These are phyloP conservation scores for Phytophthora pluvialis DNA, from an alignment of 352 stramenopile genomes.

Conservation along the genomic window DNA sequence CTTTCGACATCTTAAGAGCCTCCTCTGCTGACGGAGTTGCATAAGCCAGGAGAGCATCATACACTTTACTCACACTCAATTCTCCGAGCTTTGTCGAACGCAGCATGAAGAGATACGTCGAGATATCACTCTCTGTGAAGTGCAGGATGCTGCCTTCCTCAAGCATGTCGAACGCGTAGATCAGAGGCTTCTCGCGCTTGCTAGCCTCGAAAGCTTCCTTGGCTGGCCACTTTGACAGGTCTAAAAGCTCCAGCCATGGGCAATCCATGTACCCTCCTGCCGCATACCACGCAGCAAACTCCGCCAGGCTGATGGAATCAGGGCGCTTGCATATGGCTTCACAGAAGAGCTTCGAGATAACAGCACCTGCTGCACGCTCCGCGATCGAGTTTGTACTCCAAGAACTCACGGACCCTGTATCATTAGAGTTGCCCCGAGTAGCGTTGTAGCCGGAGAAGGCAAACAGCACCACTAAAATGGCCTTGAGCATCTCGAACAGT, in stretches of 20 bases:
- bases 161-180: conserved; percentile 87
- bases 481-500: conserved; percentile 86
- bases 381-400: conserved; percentile 86
- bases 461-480: conserved; percentile 82
- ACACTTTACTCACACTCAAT: conserved; percentile 78
- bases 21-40: conserved; percentile 78
- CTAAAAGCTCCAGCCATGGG: conserved; percentile 96
- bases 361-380: conserved; percentile 84
- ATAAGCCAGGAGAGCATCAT: conserved; percentile 77
- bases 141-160: conserved; percentile 87
- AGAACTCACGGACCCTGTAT: conserved; percentile 59
- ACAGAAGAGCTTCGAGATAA: conserved; percentile 91
- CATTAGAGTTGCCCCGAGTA: conserved; percentile 64
- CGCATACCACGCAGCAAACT: conserved; percentile 98
- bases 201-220: conserved; percentile 90
- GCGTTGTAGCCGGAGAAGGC: conserved; percentile 85
- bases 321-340: conserved; percentile 65
- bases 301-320: conserved; percentile 90
- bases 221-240: conserved; percentile 95
- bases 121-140: conserved; percentile 87
- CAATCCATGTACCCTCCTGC: conserved; percentile 94
- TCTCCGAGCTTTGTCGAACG: conserved; percentile 80
- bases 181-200: conserved; percentile 83
- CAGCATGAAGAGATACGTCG: conserved; percentile 86
- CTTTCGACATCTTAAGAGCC: conserved; percentile 65